phyloP scores from a whole-genome alignment of 208 protist species.

The Phytomonas francai region DNA sequence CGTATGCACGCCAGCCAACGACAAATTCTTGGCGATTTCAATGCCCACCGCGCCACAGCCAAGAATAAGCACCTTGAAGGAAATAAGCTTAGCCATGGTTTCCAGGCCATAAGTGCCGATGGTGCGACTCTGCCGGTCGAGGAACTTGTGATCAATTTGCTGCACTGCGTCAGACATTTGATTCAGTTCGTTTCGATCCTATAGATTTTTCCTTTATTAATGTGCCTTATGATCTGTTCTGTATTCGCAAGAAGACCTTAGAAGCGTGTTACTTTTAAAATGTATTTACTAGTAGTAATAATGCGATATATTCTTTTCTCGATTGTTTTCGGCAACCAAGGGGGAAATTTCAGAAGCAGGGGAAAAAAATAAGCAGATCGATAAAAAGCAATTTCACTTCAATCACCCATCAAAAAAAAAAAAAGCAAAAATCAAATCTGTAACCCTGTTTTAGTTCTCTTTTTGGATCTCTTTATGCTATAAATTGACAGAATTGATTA shows the following conservation, averaged over 20 bases:
- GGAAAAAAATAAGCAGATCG: background rate
- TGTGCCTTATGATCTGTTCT: background rate
- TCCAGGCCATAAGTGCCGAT: conserved; percentile 90
- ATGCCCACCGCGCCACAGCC: conserved; percentile 87
- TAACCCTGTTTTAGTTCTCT: background rate
- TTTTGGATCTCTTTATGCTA: background rate
- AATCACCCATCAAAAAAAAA: no score
- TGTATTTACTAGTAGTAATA: conserved; percentile 8
- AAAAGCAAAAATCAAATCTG: no score
- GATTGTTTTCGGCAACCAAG: conserved; percentile 1
- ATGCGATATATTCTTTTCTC: background rate
- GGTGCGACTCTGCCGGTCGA: conserved; percentile 89
- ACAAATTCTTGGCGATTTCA: conserved; percentile 91
- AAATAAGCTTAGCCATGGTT: conserved; percentile 87
- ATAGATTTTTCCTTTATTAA: background rate
- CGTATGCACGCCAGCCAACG: conserved; percentile 77
- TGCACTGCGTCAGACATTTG: conserved; percentile 2
- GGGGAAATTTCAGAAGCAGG: background rate
- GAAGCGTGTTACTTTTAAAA: conserved; percentile 2
- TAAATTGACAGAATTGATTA: background rate
- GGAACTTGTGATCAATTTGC: conserved; percentile 74
- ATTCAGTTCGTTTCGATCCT: background rate
- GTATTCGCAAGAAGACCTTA: background rate
- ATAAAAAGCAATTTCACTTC: no score
- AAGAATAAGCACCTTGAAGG: conserved; percentile 87